phyloP scores from a whole-genome alignment of 176 grass and related monocot genomes.

The Aegilops speltoides region DNA sequence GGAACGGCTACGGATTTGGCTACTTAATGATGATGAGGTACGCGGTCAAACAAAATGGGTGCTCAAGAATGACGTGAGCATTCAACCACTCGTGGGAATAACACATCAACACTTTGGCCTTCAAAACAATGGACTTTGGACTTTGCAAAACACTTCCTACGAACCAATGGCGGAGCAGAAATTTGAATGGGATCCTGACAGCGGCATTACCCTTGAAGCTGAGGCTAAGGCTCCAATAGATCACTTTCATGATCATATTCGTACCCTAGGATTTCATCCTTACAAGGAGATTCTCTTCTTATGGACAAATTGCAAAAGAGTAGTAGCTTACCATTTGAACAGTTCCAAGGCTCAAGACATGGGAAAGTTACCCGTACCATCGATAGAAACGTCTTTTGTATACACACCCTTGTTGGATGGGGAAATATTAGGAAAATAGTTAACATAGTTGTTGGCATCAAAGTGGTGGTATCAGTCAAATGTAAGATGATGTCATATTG shows the following conservation, averaged over 20 bases:
- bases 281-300: constrained; percentile 7
- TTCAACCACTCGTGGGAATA: background rate
- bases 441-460: background rate
- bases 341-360: constrained; percentile 1
- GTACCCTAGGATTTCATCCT: constrained; percentile 13
- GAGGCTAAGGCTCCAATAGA: background rate
- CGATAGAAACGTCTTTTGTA: background rate
- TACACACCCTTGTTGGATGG: constrained; percentile 15
- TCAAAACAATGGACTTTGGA: background rate
- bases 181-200: background rate
- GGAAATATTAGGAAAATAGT: background rate
- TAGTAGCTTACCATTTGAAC: constrained; percentile 2
- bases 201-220: background rate
- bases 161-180: background rate
- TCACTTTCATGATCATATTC: background rate
- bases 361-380: background rate
- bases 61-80: background rate
- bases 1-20: background rate
- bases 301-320: background rate
- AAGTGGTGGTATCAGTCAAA: background rate
- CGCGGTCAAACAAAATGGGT: constrained; percentile 9
- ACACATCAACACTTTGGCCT: background rate
- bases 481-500: no score
- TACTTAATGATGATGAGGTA: background rate
- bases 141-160: background rate